Percentiles rank a stretch among this genome's conserved stretches.
Conservation (phyloP, 2,329 filamentous ascomycete species). For the Botrytis pseudocinerea region DNA sequence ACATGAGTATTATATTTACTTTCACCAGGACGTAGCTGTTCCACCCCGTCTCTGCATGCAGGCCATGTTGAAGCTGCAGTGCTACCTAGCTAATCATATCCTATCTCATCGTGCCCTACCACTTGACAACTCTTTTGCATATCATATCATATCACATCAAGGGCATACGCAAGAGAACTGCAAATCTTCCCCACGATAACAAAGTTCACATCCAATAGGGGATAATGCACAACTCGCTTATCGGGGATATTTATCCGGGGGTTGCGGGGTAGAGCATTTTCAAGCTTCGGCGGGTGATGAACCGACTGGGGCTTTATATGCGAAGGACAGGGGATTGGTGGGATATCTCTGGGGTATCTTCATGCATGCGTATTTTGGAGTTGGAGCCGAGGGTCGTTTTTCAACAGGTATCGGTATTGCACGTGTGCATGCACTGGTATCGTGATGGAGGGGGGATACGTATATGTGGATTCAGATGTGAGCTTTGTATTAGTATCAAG, state of each 20-base stretch:
- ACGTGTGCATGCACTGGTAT: background rate
- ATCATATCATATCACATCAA: background rate
- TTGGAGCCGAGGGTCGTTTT: background rate
- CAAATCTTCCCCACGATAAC: background rate
- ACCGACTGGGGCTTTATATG: background rate
- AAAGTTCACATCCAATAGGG: background rate
- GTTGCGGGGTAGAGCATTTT: conserved; percentile 3
- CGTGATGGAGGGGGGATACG: background rate
- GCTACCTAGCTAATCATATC: background rate
- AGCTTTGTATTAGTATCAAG: background rate
- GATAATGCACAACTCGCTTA: background rate
- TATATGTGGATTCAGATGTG: background rate
- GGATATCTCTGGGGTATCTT: background rate
- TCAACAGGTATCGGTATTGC: background rate
- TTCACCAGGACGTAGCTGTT: background rate
- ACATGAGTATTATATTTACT: background rate
- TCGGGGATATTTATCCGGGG: background rate
- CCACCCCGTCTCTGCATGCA: background rate
- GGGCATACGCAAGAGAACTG: background rate
- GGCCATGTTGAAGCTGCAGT: background rate
- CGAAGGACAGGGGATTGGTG: background rate
- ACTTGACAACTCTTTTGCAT: background rate
- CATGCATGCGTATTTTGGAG: background rate
- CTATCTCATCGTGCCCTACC: background rate
- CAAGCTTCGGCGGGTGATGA: conserved; percentile 8